These are phyloP conservation scores for Viola pubescens DNA, from an alignment of 441 rosid genomes.

Conservation along the genomic window DNA sequence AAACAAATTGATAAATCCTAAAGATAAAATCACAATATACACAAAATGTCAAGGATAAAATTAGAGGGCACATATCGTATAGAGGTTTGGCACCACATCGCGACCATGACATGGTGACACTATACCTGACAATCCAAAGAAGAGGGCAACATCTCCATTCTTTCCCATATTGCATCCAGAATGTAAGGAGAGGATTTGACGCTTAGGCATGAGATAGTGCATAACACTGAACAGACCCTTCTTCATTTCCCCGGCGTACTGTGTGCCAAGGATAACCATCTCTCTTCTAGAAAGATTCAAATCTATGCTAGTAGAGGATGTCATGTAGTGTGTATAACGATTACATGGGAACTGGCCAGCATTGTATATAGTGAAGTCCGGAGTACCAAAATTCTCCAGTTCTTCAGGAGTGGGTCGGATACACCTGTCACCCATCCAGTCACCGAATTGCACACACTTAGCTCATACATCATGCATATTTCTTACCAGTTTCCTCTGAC, in stretches of 20 bases:
- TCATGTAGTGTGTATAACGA: slow-evolving; percentile 98
- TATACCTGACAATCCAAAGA: slow-evolving; percentile 98
- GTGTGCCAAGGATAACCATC: slow-evolving; percentile 99
- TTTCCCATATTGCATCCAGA: slow-evolving; percentile 99
- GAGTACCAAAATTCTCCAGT: slow-evolving; percentile 97
- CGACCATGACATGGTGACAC: slow-evolving; percentile 33
- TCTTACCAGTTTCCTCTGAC: slow-evolving; percentile 21
- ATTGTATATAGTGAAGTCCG: slow-evolving; percentile 98
- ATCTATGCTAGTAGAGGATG: slow-evolving; percentile 97
- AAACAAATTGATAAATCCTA: neutral
- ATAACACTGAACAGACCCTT: slow-evolving; percentile 97
- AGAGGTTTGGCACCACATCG: slow-evolving; percentile 22
- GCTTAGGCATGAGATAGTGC: slow-evolving; percentile 99
- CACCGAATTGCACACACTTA: slow-evolving; percentile 32
- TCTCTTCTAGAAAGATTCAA: slow-evolving; percentile 89
- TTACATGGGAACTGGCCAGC: slow-evolving; percentile 99
- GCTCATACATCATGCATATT: slow-evolving; percentile 25
- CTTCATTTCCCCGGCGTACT: slow-evolving; percentile 99
- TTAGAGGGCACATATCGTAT: slow-evolving; percentile 31
- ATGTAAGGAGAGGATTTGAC: slow-evolving; percentile 86
- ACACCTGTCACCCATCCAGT: slow-evolving; percentile 86
- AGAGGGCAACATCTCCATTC: slow-evolving; percentile 98
- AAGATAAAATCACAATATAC: neutral
- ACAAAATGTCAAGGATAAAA: neutral
- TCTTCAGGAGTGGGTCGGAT: slow-evolving; percentile 97